Base-by-base conservation (phyloP, 139 green algal genomes). In the Coccomyxa sp. region DNA sequence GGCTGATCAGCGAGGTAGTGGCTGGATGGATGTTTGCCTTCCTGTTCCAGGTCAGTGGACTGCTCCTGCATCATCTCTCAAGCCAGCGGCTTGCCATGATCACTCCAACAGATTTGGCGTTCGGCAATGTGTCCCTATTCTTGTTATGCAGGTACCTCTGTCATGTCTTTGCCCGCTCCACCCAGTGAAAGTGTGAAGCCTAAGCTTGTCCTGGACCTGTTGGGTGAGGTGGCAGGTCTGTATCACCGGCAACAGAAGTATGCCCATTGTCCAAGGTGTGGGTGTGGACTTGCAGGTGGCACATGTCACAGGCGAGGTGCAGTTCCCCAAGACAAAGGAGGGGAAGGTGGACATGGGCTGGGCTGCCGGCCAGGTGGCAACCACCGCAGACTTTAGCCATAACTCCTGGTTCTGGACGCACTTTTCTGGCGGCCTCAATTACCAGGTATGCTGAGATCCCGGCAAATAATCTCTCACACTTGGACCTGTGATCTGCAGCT, bases 351-450 rank as follows among this genome's bases (percentile, higher is more conserved):
- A 75, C 22, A 50, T 72, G 24, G 83, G 82, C 74, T 93, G 89
- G 89, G 88, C 89, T 35, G 81, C 76, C 8, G 81, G 83, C 22
- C 89, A 93, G 79, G 81, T 87, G 18, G 78, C 82, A 33, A 89
- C 87, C 27, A 88, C 86, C 9, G 88, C 87, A 34, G 89, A 93
- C 82, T 94, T 93, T 81, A 77, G 75, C 33, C 90, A 89, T 69
- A 86, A 82, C 24, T 91, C 85, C 29, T 89, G 79, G 70, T 89
- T 94, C 70, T 94, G 90, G 90, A 91, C 81, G 7, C 88, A 94
- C 79, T 78, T 94, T 76, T 91, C 82, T 0, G 90, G 90, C 22
- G 90, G 90, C 34, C 83, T 94, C 40, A 94, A 92, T 78, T 91
- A 93, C 81, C 86, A 90, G 82, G 82, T 86, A n/a, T n/a, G n/a